Evolutionary conservation across 495 filamentous ascomycete species (phyloP).

Genomic region (Aspergillus asperescens): DNA sequence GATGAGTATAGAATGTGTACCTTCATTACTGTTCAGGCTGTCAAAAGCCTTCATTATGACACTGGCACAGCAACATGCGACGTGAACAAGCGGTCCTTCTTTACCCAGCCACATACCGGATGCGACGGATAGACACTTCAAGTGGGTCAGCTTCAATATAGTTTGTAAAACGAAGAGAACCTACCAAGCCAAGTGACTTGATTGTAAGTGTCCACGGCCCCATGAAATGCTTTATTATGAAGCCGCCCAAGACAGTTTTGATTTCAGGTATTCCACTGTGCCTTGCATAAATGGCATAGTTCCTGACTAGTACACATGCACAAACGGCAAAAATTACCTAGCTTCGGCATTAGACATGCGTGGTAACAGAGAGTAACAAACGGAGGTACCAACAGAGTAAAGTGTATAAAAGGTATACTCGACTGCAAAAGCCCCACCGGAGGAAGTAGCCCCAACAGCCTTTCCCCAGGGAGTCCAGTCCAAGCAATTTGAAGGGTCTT

Average conservation of each 20-base stretch:
- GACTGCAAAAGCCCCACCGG: conserved; percentile 66
- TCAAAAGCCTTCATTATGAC: conserved; percentile 88
- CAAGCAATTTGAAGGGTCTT: conserved; percentile 64
- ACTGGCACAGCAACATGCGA: conserved; percentile 96
- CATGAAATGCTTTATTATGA: conserved; percentile 87
- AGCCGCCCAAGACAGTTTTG: conserved; percentile 92
- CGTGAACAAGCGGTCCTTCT: conserved; percentile 94
- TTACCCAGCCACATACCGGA: conserved; percentile 99
- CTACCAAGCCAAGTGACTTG: conserved; percentile 85
- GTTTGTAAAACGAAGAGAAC: conserved; percentile 17
- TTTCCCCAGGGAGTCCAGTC: conserved; percentile 84
- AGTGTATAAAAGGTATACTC: conserved; percentile 82
- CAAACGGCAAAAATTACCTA: conserved; percentile 75
- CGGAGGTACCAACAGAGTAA: conserved; percentile 59
- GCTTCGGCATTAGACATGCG: conserved; percentile 18
- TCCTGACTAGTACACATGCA: conserved; percentile 74
- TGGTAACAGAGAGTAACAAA: neutral
- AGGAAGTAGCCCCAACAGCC: conserved; percentile 60
- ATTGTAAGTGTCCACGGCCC: conserved; percentile 88
- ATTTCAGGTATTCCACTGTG: conserved; percentile 98
- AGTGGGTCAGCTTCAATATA: conserved; percentile 10
- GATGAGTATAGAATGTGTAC: conserved; percentile 30
- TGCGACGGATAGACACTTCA: conserved; percentile 82
- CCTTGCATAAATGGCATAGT: conserved; percentile 82
- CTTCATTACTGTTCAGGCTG: conserved; percentile 83